These are phyloP conservation scores for Rutstroemia sp. DNA, from an alignment of 2,329 filamentous ascomycete species.

Conservation along the genomic window DNA sequence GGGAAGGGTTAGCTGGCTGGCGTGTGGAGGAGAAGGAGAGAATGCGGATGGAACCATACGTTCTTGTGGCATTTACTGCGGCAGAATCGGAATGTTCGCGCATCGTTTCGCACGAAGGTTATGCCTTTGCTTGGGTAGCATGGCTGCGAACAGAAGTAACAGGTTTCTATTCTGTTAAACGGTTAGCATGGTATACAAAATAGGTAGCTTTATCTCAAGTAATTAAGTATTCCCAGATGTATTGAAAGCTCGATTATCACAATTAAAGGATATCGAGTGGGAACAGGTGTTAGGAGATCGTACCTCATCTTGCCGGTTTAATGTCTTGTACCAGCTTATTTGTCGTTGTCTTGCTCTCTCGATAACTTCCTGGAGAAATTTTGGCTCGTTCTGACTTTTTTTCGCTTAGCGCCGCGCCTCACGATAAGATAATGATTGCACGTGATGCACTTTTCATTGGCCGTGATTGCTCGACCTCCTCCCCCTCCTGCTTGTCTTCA, in stretches of 20 bases:
- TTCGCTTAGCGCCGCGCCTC: constrained; percentile 6
- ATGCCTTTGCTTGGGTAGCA: constrained; percentile 57
- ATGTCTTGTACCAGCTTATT: constrained; percentile 1
- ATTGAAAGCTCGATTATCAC: not conserved
- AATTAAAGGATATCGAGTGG: no score
- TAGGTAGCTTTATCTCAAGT: not conserved
- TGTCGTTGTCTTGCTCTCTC: constrained; percentile 5
- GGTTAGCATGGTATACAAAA: not conserved
- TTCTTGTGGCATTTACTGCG: constrained; percentile 40
- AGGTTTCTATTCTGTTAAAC: constrained; percentile 10
- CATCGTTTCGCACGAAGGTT: constrained; percentile 33
- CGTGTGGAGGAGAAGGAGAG: not conserved
- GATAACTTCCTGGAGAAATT: constrained; percentile 6
- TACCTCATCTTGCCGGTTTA: constrained; percentile 10
- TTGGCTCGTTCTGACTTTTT: constrained; percentile 8
- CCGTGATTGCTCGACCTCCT: not conserved
- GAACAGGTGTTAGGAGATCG: not conserved
- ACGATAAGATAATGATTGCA: constrained; percentile 9
- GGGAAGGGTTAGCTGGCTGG: not conserved
- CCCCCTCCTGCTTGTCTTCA: not conserved
- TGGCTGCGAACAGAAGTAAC: constrained; percentile 62
- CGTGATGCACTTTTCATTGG: not conserved
- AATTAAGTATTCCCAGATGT: not conserved
- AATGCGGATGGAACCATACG: constrained; percentile 12
- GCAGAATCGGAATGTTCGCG: constrained; percentile 51